Evolutionary conservation across 1,284 basidiomycete genomes (phyloP).

Genomic region (Cystobasidium slooffiae): DNA sequence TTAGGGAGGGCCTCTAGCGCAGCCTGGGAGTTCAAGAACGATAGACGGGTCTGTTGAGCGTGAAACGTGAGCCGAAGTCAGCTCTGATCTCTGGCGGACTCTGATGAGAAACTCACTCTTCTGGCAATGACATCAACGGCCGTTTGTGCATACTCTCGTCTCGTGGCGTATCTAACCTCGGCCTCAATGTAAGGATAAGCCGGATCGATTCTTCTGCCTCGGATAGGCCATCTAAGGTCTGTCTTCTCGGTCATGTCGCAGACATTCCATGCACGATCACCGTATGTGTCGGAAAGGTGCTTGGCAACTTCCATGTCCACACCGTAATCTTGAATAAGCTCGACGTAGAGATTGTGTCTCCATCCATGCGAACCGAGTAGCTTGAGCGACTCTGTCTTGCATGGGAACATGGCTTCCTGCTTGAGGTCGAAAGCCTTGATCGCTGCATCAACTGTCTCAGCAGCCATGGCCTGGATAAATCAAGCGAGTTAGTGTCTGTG

Average conservation of each 20-base stretch:
- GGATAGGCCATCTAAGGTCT: constrained; percentile 78
- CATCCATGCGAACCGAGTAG: constrained; percentile 93
- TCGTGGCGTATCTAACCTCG: constrained; percentile 87
- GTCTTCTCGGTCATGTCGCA: constrained; percentile 79
- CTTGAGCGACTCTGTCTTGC: constrained; percentile 79
- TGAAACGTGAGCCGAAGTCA: not conserved
- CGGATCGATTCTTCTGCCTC: constrained; percentile 75
- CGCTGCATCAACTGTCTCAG: constrained; percentile 90
- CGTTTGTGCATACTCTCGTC: constrained; percentile 87
- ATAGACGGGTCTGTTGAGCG: constrained; percentile 67
- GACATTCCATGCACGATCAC: constrained; percentile 94
- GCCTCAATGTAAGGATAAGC: constrained; percentile 91
- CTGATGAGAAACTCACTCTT: constrained; percentile 63
- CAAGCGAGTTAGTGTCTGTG: constrained; percentile 11
- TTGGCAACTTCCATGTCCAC: constrained; percentile 79
- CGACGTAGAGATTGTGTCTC: constrained; percentile 96
- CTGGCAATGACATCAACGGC: constrained; percentile 91
- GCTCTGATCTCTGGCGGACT: not conserved
- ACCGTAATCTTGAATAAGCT: constrained; percentile 76
- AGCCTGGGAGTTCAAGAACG: constrained; percentile 89
- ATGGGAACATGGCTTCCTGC: constrained; percentile 65
- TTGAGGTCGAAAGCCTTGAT: constrained; percentile 75
- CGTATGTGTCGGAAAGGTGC: constrained; percentile 91
- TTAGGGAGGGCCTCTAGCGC: constrained; percentile 82
- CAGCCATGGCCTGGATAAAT: constrained; percentile 77